Evolutionary conservation across 371 early-diverging fungal genomes (phyloP), one percentile per base, ranked within the genome.

Genomic region (Circinella minor): DNA sequence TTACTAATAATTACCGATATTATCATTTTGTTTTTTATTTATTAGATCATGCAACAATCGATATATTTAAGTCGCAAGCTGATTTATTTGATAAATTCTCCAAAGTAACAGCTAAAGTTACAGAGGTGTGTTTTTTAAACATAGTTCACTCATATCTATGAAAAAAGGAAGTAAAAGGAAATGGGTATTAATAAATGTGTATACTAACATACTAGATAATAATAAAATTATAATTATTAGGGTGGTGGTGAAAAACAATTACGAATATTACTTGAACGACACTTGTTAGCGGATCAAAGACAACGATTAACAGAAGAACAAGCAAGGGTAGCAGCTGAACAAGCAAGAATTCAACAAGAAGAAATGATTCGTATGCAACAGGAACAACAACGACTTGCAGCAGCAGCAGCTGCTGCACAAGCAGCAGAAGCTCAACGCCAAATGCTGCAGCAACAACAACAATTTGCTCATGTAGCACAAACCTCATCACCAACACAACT

Each of bases 261-360:
- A 39, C 71, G 72, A 51, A 77, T 80, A 4, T 46, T 80, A 60
- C 36, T 75, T 43, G 69, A 77, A 47, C 65, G 81, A 73, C 71
- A 83, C 71, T 34, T 78, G 34, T 46, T 82, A 48, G 70, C 74
- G 15, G 74, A 83, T 61, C 70, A 79, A 70, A 71, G 74, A 61
- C 65, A 79, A 46, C 68, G 65, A 63, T 27, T 72, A 63, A 70
- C 81, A 57, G 77, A 86, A 70, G 80, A 83, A 71, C 71, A 84
- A 66, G 49, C 77, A 38, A 38, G 83, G 66, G 74, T 85, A 54
- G 66, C 80, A 43, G 71, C 73, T 48, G 81, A 86, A 71, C 79
- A 86, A 75, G 74, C 85, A 49, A 73, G 81, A 11, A 71, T 75
- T 15, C 80, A 83, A 39, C 77, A 83, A 46, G 75, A 74, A 48